These are phyloP conservation scores for Scedosporium minutisporum DNA, from an alignment of 2,329 filamentous ascomycete genomes.

Conservation along the genomic window DNA sequence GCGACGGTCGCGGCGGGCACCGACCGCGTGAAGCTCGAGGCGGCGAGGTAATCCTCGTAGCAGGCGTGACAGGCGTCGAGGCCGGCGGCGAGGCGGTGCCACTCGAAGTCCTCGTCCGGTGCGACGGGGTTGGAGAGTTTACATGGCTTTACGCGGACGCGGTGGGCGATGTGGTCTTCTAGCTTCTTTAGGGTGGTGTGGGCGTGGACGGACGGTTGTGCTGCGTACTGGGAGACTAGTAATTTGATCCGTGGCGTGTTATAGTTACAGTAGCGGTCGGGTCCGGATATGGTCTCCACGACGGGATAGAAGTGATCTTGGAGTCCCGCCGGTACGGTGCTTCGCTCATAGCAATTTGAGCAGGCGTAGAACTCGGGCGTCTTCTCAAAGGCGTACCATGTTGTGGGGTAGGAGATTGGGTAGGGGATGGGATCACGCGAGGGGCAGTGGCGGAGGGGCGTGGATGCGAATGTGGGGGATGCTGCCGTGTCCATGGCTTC, in stretches of 20 bases:
- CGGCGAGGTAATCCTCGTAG: slow-evolving; percentile 2
- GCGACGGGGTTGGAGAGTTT: not conserved
- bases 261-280: slow-evolving; percentile 5
- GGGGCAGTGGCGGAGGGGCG: slow-evolving; percentile 6
- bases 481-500: not conserved
- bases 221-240: slow-evolving; percentile 1
- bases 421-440: slow-evolving; percentile 6
- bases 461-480: slow-evolving; percentile 4
- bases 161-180: not conserved
- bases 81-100: slow-evolving; percentile 3
- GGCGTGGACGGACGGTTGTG: not conserved
- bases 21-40: not conserved
- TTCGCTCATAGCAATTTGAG: slow-evolving; percentile 1
- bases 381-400: slow-evolving; percentile 3
- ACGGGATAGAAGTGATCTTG: slow-evolving; percentile 1
- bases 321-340: not conserved
- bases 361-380: slow-evolving; percentile 5
- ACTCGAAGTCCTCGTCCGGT: slow-evolving; percentile 1
- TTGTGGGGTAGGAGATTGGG: slow-evolving; percentile 6
- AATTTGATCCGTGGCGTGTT: slow-evolving; percentile 3
- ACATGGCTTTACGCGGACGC: not conserved
- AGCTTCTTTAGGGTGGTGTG: not conserved
- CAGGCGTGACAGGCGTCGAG: slow-evolving; percentile 5
- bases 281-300: slow-evolving; percentile 2
- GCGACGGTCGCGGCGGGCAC: not conserved